phyloP scores from a whole-genome alignment of 305 asterid genomes.

The Fraxinus nigra region DNA sequence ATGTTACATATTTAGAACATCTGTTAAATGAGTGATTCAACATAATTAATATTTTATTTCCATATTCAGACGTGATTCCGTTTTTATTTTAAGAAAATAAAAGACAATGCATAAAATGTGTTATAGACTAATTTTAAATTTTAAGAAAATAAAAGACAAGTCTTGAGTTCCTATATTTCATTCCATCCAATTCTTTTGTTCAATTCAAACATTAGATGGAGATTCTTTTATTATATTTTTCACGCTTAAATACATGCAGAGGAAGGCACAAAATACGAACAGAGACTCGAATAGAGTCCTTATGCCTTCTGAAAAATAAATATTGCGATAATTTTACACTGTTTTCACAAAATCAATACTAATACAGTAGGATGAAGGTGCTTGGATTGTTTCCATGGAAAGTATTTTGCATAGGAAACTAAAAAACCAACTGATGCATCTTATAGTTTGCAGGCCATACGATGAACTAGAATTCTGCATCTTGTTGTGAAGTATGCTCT shows the following conservation, averaged over 20 bases:
- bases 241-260: not conserved
- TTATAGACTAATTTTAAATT: no score
- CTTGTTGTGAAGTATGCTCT: not conserved
- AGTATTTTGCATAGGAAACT: not conserved
- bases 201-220: not conserved
- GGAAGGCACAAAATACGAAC: not conserved
- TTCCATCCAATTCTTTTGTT: not conserved
- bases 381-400: not conserved
- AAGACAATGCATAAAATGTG: no score
- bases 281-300: not conserved
- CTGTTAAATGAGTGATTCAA: not conserved
- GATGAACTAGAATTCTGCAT: not conserved
- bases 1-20: not conserved
- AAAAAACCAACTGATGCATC: not conserved
- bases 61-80: not conserved
- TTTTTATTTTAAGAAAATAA: not conserved
- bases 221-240: not conserved
- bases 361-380: not conserved
- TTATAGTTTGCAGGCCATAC: not conserved
- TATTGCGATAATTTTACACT: not conserved
- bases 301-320: not conserved
- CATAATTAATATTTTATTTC: no score
- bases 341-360: not conserved
- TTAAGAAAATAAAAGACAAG: not conserved
- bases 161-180: slow-evolving; percentile 19